phyloP scores from a whole-genome alignment of 495 filamentous ascomycete species.

The Penicillium manginii region DNA sequence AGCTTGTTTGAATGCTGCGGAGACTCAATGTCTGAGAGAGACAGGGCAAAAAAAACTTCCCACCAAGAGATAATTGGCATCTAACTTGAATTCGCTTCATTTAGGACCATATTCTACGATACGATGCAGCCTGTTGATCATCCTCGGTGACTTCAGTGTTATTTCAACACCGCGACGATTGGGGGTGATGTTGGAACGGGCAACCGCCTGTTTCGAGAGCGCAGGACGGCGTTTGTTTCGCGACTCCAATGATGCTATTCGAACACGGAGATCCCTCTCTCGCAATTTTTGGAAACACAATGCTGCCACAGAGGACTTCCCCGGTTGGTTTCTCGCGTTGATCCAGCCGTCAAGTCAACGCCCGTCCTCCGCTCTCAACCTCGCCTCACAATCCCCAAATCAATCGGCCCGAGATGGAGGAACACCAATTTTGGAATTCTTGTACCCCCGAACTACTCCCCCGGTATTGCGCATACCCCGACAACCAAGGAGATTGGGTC shows the following conservation, averaged over 20 bases:
- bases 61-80: neutral
- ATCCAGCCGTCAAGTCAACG: constrained; percentile 28
- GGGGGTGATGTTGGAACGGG: constrained; percentile 82
- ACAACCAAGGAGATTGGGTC: constrained; percentile 27
- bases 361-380: constrained; percentile 19
- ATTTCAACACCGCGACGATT: constrained; percentile 49
- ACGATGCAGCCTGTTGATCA: constrained; percentile 30
- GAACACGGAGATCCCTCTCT: constrained; percentile 62
- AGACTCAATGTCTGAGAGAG: constrained; percentile 3
- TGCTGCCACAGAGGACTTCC: constrained; percentile 58
- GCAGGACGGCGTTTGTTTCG: constrained; percentile 71
- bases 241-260: constrained; percentile 55
- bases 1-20: constrained; percentile 18
- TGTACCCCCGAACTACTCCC: constrained; percentile 41
- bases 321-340: constrained; percentile 47
- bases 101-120: constrained; percentile 21
- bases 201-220: constrained; percentile 74
- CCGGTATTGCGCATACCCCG: constrained; percentile 27
- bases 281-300: constrained; percentile 70
- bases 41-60: no score
- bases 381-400: constrained; percentile 12
- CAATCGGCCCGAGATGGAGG: constrained; percentile 22
- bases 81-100: constrained; percentile 11
- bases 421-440: constrained; percentile 43
- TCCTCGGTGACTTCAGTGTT: constrained; percentile 35